Conservation (phyloP, 2,329 filamentous ascomycete species). For the Microcera coccophila region DNA sequence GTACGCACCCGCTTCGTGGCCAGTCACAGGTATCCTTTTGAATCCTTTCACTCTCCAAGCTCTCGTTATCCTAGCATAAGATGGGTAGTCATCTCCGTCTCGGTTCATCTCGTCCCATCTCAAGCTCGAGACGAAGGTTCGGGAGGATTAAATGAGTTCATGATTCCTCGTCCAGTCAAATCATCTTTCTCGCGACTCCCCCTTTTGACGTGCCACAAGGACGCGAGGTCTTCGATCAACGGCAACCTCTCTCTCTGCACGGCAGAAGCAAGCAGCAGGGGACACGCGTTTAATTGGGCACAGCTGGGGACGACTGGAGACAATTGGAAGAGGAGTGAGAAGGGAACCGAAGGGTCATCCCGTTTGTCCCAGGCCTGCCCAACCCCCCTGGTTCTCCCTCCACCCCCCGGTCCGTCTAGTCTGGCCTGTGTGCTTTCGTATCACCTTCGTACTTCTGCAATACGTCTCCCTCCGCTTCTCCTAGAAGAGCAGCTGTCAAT, state of each 20-base stretch:
- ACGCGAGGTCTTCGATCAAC: not conserved
- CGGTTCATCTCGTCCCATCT: not conserved
- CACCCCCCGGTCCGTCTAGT: not conserved
- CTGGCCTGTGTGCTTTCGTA: not conserved
- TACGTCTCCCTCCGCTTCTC: not conserved
- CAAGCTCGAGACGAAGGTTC: not conserved
- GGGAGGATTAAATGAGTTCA: not conserved
- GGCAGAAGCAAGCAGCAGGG: not conserved
- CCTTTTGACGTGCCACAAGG: not conserved
- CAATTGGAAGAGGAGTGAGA: constrained; percentile 21
- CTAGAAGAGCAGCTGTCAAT: not conserved
- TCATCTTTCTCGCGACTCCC: not conserved
- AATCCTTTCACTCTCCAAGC: no score
- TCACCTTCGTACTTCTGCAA: not conserved
- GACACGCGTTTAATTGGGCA: no score
- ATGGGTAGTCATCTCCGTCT: not conserved
- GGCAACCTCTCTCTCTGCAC: no score
- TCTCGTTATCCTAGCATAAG: no score
- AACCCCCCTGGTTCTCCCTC: not conserved
- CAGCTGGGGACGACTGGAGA: no score
- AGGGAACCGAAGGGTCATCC: constrained; percentile 2
- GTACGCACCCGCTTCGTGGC: no score
- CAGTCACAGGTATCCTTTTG: no score
- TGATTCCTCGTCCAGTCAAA: not conserved
- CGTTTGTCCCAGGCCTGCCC: not conserved